Percentiles rank a stretch among this genome's conserved stretches.
phyloP scores from a whole-genome alignment of 2,329 filamentous ascomycete species.

The Fusarium caatingaense region DNA sequence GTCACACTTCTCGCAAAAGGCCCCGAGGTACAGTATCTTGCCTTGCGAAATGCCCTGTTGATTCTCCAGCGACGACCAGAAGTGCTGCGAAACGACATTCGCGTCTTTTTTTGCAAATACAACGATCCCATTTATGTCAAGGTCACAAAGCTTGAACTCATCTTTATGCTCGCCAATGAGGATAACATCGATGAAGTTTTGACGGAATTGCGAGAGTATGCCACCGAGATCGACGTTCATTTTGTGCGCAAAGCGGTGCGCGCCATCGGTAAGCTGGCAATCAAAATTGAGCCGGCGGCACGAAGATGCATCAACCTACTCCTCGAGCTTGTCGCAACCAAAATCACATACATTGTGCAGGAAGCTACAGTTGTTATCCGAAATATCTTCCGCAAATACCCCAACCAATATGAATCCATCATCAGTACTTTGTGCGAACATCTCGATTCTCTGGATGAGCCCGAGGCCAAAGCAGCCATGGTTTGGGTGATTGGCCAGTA shows the following conservation, averaged over 20 bases:
- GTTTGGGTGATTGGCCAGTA: constrained; percentile 99
- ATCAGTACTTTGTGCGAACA: constrained; percentile 96
- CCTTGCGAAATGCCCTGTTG: constrained; percentile 89
- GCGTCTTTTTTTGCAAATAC: constrained; percentile 99
- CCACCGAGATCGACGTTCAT: constrained; percentile 98
- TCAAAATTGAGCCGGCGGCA: constrained; percentile 97
- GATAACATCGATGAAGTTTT: constrained; percentile 96
- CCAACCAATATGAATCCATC: constrained; percentile 98
- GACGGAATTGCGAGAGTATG: constrained; percentile 94
- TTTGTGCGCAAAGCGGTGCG: constrained; percentile 98
- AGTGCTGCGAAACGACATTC: constrained; percentile 93
- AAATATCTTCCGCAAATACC: constrained; percentile 99
- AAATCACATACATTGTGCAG: constrained; percentile 98
- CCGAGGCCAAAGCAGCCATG: constrained; percentile 97
- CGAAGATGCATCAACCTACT: constrained; percentile 91
- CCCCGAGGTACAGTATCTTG: constrained; percentile 97
- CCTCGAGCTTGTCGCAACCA: constrained; percentile 94
- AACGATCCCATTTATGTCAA: constrained; percentile 99
- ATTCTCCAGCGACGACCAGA: constrained; percentile 94
- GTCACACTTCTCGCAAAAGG: constrained; percentile 96
- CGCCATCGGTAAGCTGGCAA: constrained; percentile 96
- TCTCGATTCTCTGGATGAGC: constrained; percentile 94
- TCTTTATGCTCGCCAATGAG: constrained; percentile 98
- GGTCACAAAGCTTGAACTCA: constrained; percentile 97
- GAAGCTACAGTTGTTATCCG: constrained; percentile 98